Base-by-base conservation (phyloP, 106 monocot species). In the Vanilla planifolia region DNA sequence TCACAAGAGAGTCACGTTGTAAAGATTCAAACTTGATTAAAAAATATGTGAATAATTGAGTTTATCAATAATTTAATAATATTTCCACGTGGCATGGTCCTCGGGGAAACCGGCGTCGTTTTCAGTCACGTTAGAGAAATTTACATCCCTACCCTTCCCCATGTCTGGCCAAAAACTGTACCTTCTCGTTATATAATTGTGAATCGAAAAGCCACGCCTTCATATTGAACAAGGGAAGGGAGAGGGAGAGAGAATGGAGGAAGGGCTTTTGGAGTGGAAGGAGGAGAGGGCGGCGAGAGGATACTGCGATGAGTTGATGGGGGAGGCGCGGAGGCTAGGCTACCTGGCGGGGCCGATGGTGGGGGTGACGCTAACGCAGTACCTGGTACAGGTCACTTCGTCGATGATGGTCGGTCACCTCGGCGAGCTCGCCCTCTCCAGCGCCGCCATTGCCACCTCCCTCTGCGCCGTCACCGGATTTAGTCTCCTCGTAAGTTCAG, bases 321-420 rank as follows among this genome's bases (percentile, higher is more conserved):
- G 68, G 29, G 83, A 79, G 30, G 72, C 43, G 6, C 17, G 43
- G 56, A 66, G 43, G 48, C 26, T 84, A 22, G 79, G 53, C 3
- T 43, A 52, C 53, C 27, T 84, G 3, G 83, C 79, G 1, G 71
- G 23, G 25, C 83, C 83, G 19, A 71, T 84, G 83, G 64, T 79
- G 20, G 75, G 64, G 13, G 63, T 79, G 47, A 43, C 64, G 9
- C 45, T 79, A 4, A 59, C 79, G 42, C 79, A 72, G 71, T 72
- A 64, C 65, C 24, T 75, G 43, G 35, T 79, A 20, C 75, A 71
- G 71, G 79, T 84, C 8, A 44, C 72, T 43, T 84, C 83, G 11
- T 45, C 48, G 26, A 84, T 79, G 83, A 79, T 84, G 71, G 83
- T 84, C 0, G 83, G 83, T 9, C 83, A 84, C 35, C 71, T 84